Percentiles rank a stretch among this genome's conserved stretches.
Evolutionary conservation across 805 yeast genomes (phyloP).

Genomic region (Yarrowia bubula): DNA sequence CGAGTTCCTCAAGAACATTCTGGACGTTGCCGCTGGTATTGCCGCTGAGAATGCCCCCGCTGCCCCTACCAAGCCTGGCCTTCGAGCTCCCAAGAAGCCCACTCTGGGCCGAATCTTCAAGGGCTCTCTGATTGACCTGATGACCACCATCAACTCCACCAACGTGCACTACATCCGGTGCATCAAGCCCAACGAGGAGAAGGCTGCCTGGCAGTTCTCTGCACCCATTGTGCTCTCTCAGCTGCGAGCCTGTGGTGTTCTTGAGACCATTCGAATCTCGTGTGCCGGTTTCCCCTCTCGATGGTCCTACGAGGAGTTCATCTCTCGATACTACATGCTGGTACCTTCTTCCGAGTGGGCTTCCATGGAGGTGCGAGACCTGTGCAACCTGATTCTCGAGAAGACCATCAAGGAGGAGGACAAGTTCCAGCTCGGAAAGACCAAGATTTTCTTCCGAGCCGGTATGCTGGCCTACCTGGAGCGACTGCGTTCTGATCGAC

Average conservation of each 20-base stretch:
- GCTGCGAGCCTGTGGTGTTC: slow-evolving; percentile 96
- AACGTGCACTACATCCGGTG: slow-evolving; percentile 97
- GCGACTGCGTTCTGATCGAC: slow-evolving; percentile 75
- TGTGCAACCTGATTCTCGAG: slow-evolving; percentile 66
- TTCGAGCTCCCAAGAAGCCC: slow-evolving; percentile 64
- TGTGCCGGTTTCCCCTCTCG: slow-evolving; percentile 98
- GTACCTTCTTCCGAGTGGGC: slow-evolving; percentile 70
- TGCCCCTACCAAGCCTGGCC: slow-evolving; percentile 41
- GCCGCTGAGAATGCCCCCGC: slow-evolving; percentile 50
- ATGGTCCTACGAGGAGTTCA: slow-evolving; percentile 93
- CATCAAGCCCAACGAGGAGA: slow-evolving; percentile 92
- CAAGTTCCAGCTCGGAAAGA: slow-evolving; percentile 86
- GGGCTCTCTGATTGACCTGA: slow-evolving; percentile 83
- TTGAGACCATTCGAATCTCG: slow-evolving; percentile 92
- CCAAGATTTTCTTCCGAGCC: slow-evolving; percentile 92
- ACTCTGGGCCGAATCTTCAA: slow-evolving; percentile 94
- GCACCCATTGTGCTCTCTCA: slow-evolving; percentile 94
- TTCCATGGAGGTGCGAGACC: slow-evolving; percentile 52
- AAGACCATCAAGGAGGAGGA: slow-evolving; percentile 60
- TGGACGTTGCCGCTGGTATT: slow-evolving; percentile 55
- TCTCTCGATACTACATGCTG: slow-evolving; percentile 79
- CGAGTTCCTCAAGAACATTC: slow-evolving; percentile 60
- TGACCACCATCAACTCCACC: slow-evolving; percentile 89
- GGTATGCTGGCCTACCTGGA: slow-evolving; percentile 94
- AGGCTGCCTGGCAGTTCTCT: slow-evolving; percentile 94